phyloP scores from a whole-genome alignment of 768 basidiomycete species.

The Boletus bicolor region DNA sequence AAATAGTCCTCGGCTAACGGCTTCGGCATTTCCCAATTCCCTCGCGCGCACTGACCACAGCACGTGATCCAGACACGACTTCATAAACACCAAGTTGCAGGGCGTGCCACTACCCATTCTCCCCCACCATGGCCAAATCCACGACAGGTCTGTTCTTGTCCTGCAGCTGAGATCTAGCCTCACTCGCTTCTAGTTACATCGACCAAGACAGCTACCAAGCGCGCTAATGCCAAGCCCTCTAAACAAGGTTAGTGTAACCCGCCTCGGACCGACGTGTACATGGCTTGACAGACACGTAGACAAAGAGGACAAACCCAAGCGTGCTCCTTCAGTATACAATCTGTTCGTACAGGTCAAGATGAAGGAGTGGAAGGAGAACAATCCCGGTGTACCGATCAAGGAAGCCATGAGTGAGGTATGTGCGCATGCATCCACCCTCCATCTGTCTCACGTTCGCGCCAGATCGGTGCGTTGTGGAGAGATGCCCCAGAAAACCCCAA shows the following conservation, averaged over 20 bases:
- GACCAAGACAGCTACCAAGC: slow-evolving; percentile 56
- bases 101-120: slow-evolving; percentile 5
- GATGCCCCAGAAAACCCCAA: slow-evolving; percentile 64
- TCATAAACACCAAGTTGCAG: slow-evolving; percentile 13
- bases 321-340: slow-evolving; percentile 58
- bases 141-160: slow-evolving; percentile 39
- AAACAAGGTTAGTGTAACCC: slow-evolving; percentile 33
- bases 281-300: slow-evolving; percentile 19
- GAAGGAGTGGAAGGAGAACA: slow-evolving; percentile 53
- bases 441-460: slow-evolving; percentile 4
- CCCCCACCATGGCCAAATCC: slow-evolving; percentile 47
- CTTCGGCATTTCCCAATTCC: slow-evolving; percentile 6
- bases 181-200: slow-evolving; percentile 40
- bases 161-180: background rate
- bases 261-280: background rate
- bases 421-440: slow-evolving; percentile 8
- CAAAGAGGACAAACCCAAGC: slow-evolving; percentile 49
- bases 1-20: slow-evolving; percentile 22
- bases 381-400: slow-evolving; percentile 45
- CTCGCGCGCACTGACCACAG: slow-evolving; percentile 20
- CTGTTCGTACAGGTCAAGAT: slow-evolving; percentile 54
- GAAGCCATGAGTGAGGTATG: slow-evolving; percentile 52
- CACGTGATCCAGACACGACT: slow-evolving; percentile 32
- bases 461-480: slow-evolving; percentile 59
- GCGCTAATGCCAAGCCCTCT: slow-evolving; percentile 44